These are phyloP conservation scores for Puccinia horiana DNA, from an alignment of 1,284 basidiomycete genomes.

Conservation along the genomic window DNA sequence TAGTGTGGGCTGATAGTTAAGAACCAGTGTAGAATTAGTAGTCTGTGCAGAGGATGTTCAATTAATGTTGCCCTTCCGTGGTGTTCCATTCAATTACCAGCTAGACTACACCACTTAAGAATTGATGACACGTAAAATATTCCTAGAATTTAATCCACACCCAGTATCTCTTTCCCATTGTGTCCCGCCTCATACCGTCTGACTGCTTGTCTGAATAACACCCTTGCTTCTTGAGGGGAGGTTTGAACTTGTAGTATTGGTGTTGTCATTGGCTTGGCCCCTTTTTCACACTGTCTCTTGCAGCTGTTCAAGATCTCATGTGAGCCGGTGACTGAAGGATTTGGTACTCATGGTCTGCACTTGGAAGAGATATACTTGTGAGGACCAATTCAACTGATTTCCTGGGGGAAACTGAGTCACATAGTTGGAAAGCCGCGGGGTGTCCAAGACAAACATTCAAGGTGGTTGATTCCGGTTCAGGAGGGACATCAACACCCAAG, in stretches of 20 bases:
- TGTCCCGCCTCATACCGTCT: not conserved
- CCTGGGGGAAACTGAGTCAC: not conserved
- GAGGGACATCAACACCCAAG: slow-evolving; percentile 14
- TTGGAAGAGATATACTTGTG: not conserved
- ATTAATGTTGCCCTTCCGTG: not conserved
- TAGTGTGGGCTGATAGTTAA: no score
- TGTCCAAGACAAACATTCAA: slow-evolving; percentile 29
- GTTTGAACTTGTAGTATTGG: slow-evolving; percentile 31
- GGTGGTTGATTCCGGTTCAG: slow-evolving; percentile 6
- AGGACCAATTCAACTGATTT: not conserved
- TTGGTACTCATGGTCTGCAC: slow-evolving; percentile 38
- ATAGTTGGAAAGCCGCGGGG: slow-evolving; percentile 30
- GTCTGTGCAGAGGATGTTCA: slow-evolving; percentile 7
- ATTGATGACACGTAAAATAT: slow-evolving; percentile 15
- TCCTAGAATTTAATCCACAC: slow-evolving; percentile 34
- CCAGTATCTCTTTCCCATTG: slow-evolving; percentile 14
- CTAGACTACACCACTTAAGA: not conserved
- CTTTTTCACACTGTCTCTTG: slow-evolving; percentile 23
- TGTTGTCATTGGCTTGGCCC: slow-evolving; percentile 29
- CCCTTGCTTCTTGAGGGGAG: slow-evolving; percentile 41
- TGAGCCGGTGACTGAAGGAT: not conserved
- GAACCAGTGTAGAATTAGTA: no score
- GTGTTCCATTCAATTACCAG: not conserved
- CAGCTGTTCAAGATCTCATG: not conserved
- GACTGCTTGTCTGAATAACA: slow-evolving; percentile 35